Percentiles rank a stretch among this genome's conserved stretches.
phyloP scores from a whole-genome alignment of 73 alveolate species.

The Effrenium voratum region DNA sequence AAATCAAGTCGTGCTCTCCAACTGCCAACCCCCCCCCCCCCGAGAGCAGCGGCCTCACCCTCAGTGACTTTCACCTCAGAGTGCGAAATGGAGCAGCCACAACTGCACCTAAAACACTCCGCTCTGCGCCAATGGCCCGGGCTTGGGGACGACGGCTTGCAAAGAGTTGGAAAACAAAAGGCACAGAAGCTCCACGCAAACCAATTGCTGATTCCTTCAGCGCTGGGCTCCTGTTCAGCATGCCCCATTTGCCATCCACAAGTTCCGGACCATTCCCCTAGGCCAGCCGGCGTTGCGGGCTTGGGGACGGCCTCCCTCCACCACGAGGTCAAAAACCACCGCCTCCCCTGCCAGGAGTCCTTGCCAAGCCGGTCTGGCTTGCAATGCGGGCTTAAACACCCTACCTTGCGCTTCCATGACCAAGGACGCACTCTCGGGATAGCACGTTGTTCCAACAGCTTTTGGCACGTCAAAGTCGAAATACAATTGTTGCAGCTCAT shows the following conservation, averaged over 20 bases:
- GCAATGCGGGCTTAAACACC: background rate
- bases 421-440: background rate
- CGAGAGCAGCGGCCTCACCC: background rate
- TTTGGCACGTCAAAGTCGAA: background rate
- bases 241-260: no score
- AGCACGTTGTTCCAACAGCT: background rate
- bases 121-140: background rate
- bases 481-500: background rate
- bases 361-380: no score
- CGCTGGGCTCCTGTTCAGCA: no score
- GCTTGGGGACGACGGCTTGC: no score
- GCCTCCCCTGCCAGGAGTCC: constrained; percentile 89
- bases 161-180: no score
- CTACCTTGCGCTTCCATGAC: background rate
- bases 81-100: background rate
- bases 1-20: background rate
- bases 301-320: constrained; percentile 91
- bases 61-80: constrained; percentile 8
- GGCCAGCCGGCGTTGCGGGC: constrained; percentile 50
- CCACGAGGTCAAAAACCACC: constrained; percentile 65
- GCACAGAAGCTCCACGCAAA: no score
- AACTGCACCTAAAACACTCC: background rate
- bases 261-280: no score
- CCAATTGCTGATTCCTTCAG: no score
- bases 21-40: background rate